Base-by-base conservation (phyloP, 805 yeast species). In the Lachancea sp. region DNA sequence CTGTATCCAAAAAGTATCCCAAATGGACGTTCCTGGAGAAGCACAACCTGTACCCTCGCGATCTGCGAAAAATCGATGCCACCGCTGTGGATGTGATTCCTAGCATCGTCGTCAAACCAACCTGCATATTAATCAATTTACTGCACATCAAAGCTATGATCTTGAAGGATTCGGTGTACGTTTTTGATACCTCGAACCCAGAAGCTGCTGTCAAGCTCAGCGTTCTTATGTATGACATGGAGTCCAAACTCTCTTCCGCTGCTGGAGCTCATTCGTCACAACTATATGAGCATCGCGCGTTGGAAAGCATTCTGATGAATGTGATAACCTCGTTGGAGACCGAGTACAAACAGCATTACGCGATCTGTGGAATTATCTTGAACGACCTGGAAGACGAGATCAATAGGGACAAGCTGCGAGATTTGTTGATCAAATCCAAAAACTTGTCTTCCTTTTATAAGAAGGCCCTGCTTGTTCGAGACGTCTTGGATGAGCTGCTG, bases 121-220 rank as follows among this genome's bases (percentile, higher is more conserved):
- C 77, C 67, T 83, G 95, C 42, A 85, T 91, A 16, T 69, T 93
- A 44, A 79, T 93, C 40, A 90, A 89, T 59, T 66, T 93, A 57
- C 67, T 93, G 32, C 93, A 90, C 60, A 88, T 93, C 41, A 84
- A 93, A 52, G 98, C 97, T 1, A 71, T 93, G 38, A 78, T 93
- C n/a, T 85, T 84, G 55, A 74, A 78, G 35, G 87, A 91, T 56
- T 70, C 74, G 50, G 95, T 93, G 9, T 74, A 85, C 66, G 75
- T 93, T 1, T 93, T 93, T 63, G 98, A 93, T 42, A 75, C 82
- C 0, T 52, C 63, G 5, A 67, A 66, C 44, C 61, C 71, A 1
- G 70, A 70, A n/a, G 75, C 79, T n/a, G 86, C 91, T 0, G 72
- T 80, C 13, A 77, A 77, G 48, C 62, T 87, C 44, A 86, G 95